phyloP scores from a whole-genome alignment of 2,329 filamentous ascomycete species.

The Neonectria ditissima region DNA sequence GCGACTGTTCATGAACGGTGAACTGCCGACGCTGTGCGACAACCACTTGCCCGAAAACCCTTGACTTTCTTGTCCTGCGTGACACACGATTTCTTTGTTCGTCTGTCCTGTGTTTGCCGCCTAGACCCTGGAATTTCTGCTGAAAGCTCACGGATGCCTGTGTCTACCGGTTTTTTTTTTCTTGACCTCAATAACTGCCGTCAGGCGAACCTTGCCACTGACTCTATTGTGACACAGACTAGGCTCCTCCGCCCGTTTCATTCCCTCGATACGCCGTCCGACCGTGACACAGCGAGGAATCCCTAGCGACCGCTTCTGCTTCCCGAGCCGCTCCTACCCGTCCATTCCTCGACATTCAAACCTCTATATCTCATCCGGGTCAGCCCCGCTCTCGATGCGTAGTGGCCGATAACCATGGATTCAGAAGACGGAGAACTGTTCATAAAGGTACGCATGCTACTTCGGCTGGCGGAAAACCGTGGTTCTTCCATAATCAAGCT shows the following conservation, averaged over 20 bases:
- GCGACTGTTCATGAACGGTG: slow-evolving; percentile 25
- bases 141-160: slow-evolving; percentile 13
- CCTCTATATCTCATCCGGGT: slow-evolving; percentile 6
- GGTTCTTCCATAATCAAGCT: slow-evolving; percentile 16
- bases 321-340: not conserved
- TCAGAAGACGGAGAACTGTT: slow-evolving; percentile 92
- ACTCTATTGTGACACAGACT: slow-evolving; percentile 38
- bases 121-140: slow-evolving; percentile 21
- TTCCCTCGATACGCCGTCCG: slow-evolving; percentile 27
- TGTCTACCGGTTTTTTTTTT: slow-evolving; percentile 20
- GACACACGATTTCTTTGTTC: slow-evolving; percentile 11
- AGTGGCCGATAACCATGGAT: slow-evolving; percentile 73
- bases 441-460: slow-evolving; percentile 74
- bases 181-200: slow-evolving; percentile 28
- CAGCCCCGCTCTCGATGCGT: slow-evolving; percentile 40
- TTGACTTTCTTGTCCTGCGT: slow-evolving; percentile 21
- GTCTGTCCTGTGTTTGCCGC: slow-evolving; percentile 14
- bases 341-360: slow-evolving; percentile 19
- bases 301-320: not conserved
- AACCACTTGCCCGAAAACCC: slow-evolving; percentile 22
- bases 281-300: slow-evolving; percentile 30
- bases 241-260: slow-evolving; percentile 23
- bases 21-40: slow-evolving; percentile 36
- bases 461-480: not conserved
- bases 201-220: slow-evolving; percentile 32